Evolutionary conservation across 202 grass and related monocot species (phyloP), one percentile per base, ranked within the genome.

Genomic region (Carex arenaria): DNA sequence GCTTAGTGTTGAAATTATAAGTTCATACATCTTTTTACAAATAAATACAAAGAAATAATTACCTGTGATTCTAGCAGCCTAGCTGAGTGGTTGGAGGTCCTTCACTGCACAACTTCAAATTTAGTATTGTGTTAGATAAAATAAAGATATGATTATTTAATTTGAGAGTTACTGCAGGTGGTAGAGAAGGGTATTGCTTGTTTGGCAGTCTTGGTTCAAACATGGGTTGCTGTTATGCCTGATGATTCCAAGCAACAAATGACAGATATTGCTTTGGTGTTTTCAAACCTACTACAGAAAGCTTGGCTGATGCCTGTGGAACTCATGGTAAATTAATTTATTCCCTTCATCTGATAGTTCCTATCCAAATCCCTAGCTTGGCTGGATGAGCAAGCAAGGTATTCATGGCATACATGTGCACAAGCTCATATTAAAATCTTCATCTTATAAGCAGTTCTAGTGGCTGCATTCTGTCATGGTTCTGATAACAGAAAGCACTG

Each of bases 141-240:
- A 31, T 13, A 3, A 31, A 64, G 22, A 23, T 64, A 40, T 49
- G n/a, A 43, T 40, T 45, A 70, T 78, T 17, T 79, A 83, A 64
- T 19, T 49, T 83, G 72, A 82, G 59, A 82, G 38, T 40, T 40
- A 71, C 81, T 88, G 67, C 82, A 94, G 94, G 90, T 88, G 43
- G 90, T 91, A 45, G 92, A 97, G 86, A 78, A 85, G 40, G 94
- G 94, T 81, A 87, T 97, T 85, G 83, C 86, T 79, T 81, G 88
- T 72, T 85, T 97, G 72, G 90, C 87, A 65, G 79, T 66, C 0
- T 89, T 97, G 81, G 87, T 82, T 67, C 92, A 97, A 89, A 85
- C 88, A 69, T 97, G 91, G 94, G 90, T 92, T 69, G 93, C 80
- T 81, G 90, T 83, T 84, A 83, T 85, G 40, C 88, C 88, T 78